Conservation (phyloP, 1,284 basidiomycete species). For the Lentinula novae-zelandiae region DNA sequence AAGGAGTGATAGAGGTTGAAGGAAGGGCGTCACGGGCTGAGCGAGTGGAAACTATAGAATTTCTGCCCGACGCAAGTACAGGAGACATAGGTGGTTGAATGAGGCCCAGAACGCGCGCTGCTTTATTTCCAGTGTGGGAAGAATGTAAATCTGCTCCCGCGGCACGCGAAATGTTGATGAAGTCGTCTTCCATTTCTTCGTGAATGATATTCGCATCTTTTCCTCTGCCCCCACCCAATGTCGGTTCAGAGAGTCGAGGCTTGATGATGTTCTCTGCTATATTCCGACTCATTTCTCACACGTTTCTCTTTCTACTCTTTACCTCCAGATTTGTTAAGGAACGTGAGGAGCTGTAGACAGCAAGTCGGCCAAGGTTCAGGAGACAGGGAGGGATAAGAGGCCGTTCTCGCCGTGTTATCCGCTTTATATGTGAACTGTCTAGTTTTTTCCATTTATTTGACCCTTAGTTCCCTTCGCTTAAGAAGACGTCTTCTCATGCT, state of each 20-base stretch:
- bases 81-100: constrained; percentile 75
- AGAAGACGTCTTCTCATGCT: background rate
- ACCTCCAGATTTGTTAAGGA: background rate
- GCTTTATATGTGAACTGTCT: background rate
- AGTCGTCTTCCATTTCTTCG: background rate
- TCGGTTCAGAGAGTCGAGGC: background rate
- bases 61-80: constrained; percentile 68
- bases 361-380: constrained; percentile 1
- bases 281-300: background rate
- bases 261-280: background rate
- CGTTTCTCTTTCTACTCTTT: background rate
- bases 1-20: constrained; percentile 48
- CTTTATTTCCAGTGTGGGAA: constrained; percentile 41
- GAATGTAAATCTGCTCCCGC: background rate
- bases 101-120: constrained; percentile 71
- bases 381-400: background rate
- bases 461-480: background rate
- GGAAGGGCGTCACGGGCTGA: constrained; percentile 58
- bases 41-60: constrained; percentile 72
- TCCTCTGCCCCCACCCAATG: background rate
- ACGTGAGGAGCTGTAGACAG: background rate
- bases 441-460: background rate
- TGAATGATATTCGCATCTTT: background rate
- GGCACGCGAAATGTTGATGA: constrained; percentile 21
- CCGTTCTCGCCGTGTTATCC: background rate